phyloP scores from a whole-genome alignment of 129 eudicot genomes.

The Solidago caesia region DNA sequence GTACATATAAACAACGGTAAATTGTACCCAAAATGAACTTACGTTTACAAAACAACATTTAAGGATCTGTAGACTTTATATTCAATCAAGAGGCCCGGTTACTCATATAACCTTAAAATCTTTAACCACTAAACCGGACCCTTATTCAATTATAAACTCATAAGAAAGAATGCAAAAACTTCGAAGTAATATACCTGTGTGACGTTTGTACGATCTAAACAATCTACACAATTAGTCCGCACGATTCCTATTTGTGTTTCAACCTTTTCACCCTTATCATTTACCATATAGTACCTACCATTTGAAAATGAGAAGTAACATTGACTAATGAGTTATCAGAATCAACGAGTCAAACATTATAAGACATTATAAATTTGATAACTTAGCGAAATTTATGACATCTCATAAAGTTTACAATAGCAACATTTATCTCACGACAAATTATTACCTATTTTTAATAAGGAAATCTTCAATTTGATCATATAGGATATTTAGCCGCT shows the following conservation, averaged over 20 bases:
- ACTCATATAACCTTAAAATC: too few relatives aligned
- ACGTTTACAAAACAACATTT: too few relatives aligned
- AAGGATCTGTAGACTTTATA: too few relatives aligned
- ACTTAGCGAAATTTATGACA: not conserved
- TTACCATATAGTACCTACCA: constrained; percentile 67
- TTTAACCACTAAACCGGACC: not conserved
- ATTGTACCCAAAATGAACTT: too few relatives aligned
- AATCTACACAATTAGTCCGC: constrained; percentile 91
- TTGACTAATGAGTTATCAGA: not conserved
- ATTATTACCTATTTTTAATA: constrained; percentile 64
- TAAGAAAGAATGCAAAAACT: not conserved
- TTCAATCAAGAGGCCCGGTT: too few relatives aligned
- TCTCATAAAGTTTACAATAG: not conserved
- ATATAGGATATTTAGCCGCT: constrained; percentile 83
- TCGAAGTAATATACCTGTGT: constrained; percentile 63
- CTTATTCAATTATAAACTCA: not conserved
- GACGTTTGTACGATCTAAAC: constrained; percentile 97
- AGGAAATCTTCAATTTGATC: constrained; percentile 77
- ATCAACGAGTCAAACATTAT: not conserved
- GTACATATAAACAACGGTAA: too few relatives aligned
- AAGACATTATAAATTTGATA: not conserved
- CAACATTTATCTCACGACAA: not conserved
- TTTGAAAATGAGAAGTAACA: not conserved
- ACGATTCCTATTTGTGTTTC: constrained; percentile 79
- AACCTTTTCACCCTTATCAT: constrained; percentile 80